phyloP scores from a whole-genome alignment of 768 basidiomycete genomes.

The Lactarius trivialis region DNA sequence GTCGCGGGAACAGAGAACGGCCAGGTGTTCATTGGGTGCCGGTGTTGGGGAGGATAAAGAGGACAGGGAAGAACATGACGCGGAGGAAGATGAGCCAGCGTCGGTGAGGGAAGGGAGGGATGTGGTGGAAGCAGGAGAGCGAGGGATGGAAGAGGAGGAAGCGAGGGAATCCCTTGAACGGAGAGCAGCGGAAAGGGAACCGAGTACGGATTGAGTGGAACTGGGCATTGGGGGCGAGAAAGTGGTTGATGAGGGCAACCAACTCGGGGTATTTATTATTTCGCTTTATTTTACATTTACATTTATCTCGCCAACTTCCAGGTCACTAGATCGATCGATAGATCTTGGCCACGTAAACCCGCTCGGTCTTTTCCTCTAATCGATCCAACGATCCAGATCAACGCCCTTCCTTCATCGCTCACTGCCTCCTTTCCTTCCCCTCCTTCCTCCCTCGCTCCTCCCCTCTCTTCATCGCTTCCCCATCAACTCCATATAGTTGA shows the following conservation, averaged over 20 bases:
- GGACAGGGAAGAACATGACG: conserved; percentile 23
- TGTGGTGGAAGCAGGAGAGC: conserved; percentile 20
- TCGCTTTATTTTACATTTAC: background rate
- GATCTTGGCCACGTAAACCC: conserved; percentile 18
- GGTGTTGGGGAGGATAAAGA: conserved; percentile 17
- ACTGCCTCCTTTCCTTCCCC: conserved; percentile 9
- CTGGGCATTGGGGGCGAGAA: background rate
- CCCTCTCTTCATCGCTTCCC: background rate
- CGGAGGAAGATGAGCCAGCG: conserved; percentile 24
- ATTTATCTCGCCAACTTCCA: background rate
- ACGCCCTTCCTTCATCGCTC: background rate
- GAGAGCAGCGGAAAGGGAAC: conserved; percentile 17
- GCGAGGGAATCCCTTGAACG: conserved; percentile 16
- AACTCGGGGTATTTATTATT: conserved; percentile 14
- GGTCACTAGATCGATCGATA: conserved; percentile 10
- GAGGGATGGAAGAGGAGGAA: conserved; percentile 18
- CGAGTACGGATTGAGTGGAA: conserved; percentile 8
- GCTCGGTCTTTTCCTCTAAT: conserved; percentile 18
- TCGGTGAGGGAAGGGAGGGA: conserved; percentile 25
- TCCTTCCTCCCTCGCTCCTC: background rate
- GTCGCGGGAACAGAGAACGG: conserved; percentile 59
- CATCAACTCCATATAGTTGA: background rate
- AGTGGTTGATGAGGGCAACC: conserved; percentile 6
- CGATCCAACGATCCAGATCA: conserved; percentile 8
- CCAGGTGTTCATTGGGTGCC: conserved; percentile 62